A percentile compares a stretch with the other conserved stretches of the same genome.
Evolutionary conservation across 164 flowering plant species (phyloP).

Genomic region (Umbilicus rupestris): DNA sequence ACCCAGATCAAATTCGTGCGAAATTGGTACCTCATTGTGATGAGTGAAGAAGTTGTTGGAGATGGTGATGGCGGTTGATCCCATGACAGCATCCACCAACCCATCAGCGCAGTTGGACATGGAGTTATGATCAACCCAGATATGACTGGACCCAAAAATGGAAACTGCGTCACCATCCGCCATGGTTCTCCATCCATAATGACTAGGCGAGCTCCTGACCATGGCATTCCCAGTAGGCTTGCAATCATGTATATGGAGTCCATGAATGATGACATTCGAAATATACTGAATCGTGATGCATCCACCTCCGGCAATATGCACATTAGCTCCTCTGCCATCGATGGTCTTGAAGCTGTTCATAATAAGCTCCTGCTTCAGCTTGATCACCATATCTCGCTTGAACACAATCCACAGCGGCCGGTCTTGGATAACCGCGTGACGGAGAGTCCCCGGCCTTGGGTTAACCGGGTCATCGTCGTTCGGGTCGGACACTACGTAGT

Average conservation of each 20-base stretch:
- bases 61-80: slow-evolving; percentile 4
- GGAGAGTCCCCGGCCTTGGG: slow-evolving; percentile 4
- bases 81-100: background rate
- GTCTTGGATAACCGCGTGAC: slow-evolving; percentile 2
- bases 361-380: slow-evolving; percentile 1
- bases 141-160: slow-evolving; percentile 3
- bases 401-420: slow-evolving; percentile 1
- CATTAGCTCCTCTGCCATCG: slow-evolving; percentile 5
- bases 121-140: slow-evolving; percentile 7
- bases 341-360: slow-evolving; percentile 1
- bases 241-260: background rate
- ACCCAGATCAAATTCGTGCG: too few relatives aligned
- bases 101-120: slow-evolving; percentile 5
- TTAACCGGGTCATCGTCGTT: slow-evolving; percentile 7
- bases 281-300: slow-evolving; percentile 1
- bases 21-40: background rate
- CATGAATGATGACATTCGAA: background rate
- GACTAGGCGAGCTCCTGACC: slow-evolving; percentile 4
- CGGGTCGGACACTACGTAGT: background rate
- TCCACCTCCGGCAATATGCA: slow-evolving; percentile 6
- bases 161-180: slow-evolving; percentile 1
- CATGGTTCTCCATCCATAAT: slow-evolving; percentile 3
- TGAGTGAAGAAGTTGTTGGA: slow-evolving; percentile 1
- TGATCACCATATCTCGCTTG: slow-evolving; percentile 6
- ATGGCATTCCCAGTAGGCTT: slow-evolving; percentile 1